A percentile compares a stretch with the other conserved stretches of the same genome.
These are phyloP conservation scores for Neocatenulostroma microsporum DNA, from an alignment of 2,329 filamentous ascomycete species.

Conservation along the genomic window DNA sequence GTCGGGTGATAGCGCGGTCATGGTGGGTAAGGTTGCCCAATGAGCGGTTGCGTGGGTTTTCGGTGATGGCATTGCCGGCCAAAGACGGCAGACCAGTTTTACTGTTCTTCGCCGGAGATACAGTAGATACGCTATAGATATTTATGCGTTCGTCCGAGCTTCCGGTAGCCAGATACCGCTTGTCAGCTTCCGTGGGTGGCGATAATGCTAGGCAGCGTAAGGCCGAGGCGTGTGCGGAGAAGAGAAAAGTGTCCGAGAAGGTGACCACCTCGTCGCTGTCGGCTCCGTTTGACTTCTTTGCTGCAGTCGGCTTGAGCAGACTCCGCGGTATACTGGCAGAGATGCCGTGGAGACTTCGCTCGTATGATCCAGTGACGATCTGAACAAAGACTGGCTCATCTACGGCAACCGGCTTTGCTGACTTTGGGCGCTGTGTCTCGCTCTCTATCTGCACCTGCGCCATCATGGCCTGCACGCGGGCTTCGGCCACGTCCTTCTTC, in stretches of 20 bases:
- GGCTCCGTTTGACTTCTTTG: slow-evolving; percentile 14
- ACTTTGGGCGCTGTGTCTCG: not conserved
- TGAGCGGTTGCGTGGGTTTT: slow-evolving; percentile 82
- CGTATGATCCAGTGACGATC: slow-evolving; percentile 88
- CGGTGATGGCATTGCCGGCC: slow-evolving; percentile 63
- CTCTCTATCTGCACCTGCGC: not conserved
- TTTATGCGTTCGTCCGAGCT: slow-evolving; percentile 93
- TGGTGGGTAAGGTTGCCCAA: slow-evolving; percentile 84
- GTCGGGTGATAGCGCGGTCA: slow-evolving; percentile 66
- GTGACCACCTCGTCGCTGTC: slow-evolving; percentile 37
- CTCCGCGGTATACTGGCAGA: slow-evolving; percentile 59
- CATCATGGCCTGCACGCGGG: too few species aligned
- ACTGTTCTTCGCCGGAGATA: slow-evolving; percentile 46
- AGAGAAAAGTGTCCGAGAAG: slow-evolving; percentile 90
- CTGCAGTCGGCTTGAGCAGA: slow-evolving; percentile 7
- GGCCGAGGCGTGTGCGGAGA: slow-evolving; percentile 84
- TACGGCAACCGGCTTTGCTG: not conserved
- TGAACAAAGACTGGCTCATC: slow-evolving; percentile 57
- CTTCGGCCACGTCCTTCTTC: not conserved
- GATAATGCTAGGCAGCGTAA: slow-evolving; percentile 86
- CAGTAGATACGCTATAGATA: slow-evolving; percentile 72
- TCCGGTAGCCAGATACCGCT: slow-evolving; percentile 82
- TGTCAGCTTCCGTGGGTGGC: slow-evolving; percentile 55
- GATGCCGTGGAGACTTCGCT: slow-evolving; percentile 83
- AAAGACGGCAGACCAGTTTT: slow-evolving; percentile 51